Base-by-base conservation (phyloP, 805 yeast species). In the Brettanomyces bruxellensis region DNA sequence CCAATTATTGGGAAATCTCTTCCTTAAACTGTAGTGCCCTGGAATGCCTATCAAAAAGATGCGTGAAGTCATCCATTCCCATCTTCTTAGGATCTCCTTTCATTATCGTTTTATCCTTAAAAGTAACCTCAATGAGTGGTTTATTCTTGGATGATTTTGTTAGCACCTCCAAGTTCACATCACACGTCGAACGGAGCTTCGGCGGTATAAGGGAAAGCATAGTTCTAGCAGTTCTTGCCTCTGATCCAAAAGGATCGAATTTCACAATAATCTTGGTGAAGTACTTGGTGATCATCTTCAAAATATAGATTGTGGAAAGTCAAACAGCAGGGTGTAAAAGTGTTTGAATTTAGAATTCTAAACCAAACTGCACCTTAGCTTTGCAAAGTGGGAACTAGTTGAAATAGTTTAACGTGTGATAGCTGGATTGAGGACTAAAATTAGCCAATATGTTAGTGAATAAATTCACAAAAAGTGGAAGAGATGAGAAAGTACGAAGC, bases 191-290 rank as follows among this genome's bases (percentile, higher is more conserved):
- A 56, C 83, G 81, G 56, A 81, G 70, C 30, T 79, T 69, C 5
- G 93, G 88, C 9, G 97, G 97, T 39, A 90, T 77, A 45, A 86
- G 75, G 9, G 93, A 74, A 41, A 90, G 72, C 56, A 90, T 82
- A 7, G 85, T 69, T 56, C 98, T 78, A 4, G 95, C 89, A 5
- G 85, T 71, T 63, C 83, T 85, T 40, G 89, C 93, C 53, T 84
- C 85, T 28, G 72, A 65, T 1, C 80, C 77, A 52, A 84, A 73
- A 1, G 96, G 96, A 62, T 86, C 79, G 72, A 90, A 87, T 58
- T 73, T 79, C 39, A 91, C 86, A 40, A 71, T 70, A 7, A 88
- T 87, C 52, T 79, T 79, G 34, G 89, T 72, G 68, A 91, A 87
- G 67, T 84, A 90, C 66, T 87, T 88, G 37, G 97, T 91, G 58